These are phyloP conservation scores for Exobasidium rhododendri DNA, from an alignment of 1,284 basidiomycete genomes.

Conservation along the genomic window DNA sequence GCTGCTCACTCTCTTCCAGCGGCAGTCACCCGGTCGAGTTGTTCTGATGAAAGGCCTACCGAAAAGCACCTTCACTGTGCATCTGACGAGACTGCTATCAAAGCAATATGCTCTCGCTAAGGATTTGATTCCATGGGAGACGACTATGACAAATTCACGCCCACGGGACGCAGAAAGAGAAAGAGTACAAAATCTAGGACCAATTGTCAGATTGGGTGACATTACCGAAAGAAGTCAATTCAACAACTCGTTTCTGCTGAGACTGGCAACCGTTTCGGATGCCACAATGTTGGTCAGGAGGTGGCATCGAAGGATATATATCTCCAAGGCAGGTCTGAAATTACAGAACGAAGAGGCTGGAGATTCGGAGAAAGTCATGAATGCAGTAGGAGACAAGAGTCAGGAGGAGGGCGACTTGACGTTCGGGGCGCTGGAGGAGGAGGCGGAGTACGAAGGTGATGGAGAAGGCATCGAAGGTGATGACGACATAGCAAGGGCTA, in stretches of 20 bases:
- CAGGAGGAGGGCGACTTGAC: neutral
- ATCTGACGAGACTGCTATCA: neutral
- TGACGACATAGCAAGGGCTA: neutral
- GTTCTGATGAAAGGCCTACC: slow-evolving; percentile 10
- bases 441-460: neutral
- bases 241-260: neutral
- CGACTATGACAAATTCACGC: neutral
- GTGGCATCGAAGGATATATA: neutral
- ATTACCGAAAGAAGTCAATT: neutral
- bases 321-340: neutral
- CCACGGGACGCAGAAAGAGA: neutral
- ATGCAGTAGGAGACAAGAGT: neutral
- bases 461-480: neutral
- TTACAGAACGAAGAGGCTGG: neutral
- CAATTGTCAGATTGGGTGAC: neutral
- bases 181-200: neutral
- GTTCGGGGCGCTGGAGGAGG: neutral
- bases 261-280: slow-evolving; percentile 8
- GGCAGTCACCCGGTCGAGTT: slow-evolving; percentile 4
- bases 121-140: neutral
- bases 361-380: neutral
- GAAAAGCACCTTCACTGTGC: no score
- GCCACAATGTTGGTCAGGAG: slow-evolving; percentile 4
- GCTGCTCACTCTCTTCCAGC: neutral
- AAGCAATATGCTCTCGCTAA: neutral